Conservation (phyloP, 2,329 filamentous ascomycete species). For the Rosellinia necatrix region DNA sequence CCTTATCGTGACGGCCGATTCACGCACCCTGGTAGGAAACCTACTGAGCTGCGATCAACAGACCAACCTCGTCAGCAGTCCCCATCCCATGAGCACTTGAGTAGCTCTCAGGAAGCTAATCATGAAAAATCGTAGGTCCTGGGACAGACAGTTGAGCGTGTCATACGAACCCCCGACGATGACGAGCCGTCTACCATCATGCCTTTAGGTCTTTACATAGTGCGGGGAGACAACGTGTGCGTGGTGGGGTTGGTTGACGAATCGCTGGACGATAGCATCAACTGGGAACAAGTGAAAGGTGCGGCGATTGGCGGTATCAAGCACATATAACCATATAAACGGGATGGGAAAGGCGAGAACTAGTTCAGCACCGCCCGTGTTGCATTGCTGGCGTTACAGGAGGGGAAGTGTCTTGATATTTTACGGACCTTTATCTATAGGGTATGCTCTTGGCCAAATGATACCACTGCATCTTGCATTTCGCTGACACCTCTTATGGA, state of each 20-base stretch:
- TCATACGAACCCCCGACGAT: constrained; percentile 86
- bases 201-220: constrained; percentile 85
- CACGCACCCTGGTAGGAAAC: constrained; percentile 81
- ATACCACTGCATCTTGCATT: constrained; percentile 38
- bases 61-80: constrained; percentile 75
- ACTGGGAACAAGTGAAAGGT: constrained; percentile 90
- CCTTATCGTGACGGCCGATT: constrained; percentile 88
- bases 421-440: constrained; percentile 28
- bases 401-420: constrained; percentile 18
- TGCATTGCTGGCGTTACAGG: constrained; percentile 43
- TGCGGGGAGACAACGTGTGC: constrained; percentile 93
- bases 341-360: neutral
- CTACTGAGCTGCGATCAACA: constrained; percentile 86
- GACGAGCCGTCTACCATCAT: constrained; percentile 79
- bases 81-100: neutral
- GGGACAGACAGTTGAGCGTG: constrained; percentile 80
- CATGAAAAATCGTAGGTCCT: constrained; percentile 65
- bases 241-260: constrained; percentile 90
- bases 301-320: constrained; percentile 83
- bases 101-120: constrained; percentile 4
- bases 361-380: constrained; percentile 1
- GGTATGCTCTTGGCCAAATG: constrained; percentile 42
- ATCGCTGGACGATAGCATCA: constrained; percentile 83
- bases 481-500: constrained; percentile 38
- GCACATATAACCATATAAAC: constrained; percentile 62